Conservation (phyloP, 257 asterid species). For the Phtheirospermum japonicum region DNA sequence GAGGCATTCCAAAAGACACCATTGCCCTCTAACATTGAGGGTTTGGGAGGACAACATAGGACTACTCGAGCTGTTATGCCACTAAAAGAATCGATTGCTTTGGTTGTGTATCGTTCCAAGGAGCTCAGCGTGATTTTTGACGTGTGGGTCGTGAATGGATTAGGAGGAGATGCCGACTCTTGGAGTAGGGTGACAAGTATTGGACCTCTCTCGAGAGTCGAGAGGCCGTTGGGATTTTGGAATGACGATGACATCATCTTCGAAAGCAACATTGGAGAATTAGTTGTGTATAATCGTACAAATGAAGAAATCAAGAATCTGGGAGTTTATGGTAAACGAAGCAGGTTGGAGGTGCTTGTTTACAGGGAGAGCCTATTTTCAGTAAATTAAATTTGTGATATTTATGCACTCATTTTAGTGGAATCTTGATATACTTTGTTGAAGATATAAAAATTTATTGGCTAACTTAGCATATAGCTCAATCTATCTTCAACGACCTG, state of each 20-base stretch:
- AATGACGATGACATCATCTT: slow-evolving; percentile 33
- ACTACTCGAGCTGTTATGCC: slow-evolving; percentile 49
- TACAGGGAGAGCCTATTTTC: slow-evolving; percentile 43
- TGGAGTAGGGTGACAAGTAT: slow-evolving; percentile 43
- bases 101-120: slow-evolving; percentile 42
- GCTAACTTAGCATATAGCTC: too few relatives aligned
- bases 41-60: slow-evolving; percentile 41
- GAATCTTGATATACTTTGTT: neutral
- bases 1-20: slow-evolving; percentile 40
- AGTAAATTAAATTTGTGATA: neutral
- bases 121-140: slow-evolving; percentile 40
- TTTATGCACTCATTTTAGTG: neutral
- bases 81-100: slow-evolving; percentile 36
- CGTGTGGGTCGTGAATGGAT: slow-evolving; percentile 43
- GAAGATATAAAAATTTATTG: too few relatives aligned
- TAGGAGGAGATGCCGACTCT: slow-evolving; percentile 18
- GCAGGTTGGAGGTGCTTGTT: slow-evolving; percentile 49
- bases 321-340: slow-evolving; percentile 52
- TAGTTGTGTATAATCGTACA: slow-evolving; percentile 34
- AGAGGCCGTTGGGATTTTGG: slow-evolving; percentile 59
- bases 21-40: slow-evolving; percentile 40
- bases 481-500: too few relatives aligned
- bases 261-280: slow-evolving; percentile 40
- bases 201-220: slow-evolving; percentile 48
- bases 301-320: slow-evolving; percentile 29